A percentile compares a stretch with the other conserved stretches of the same genome.
These are phyloP conservation scores for Phytophthora constricta DNA, from an alignment of 352 stramenopile genomes.

Conservation along the genomic window DNA sequence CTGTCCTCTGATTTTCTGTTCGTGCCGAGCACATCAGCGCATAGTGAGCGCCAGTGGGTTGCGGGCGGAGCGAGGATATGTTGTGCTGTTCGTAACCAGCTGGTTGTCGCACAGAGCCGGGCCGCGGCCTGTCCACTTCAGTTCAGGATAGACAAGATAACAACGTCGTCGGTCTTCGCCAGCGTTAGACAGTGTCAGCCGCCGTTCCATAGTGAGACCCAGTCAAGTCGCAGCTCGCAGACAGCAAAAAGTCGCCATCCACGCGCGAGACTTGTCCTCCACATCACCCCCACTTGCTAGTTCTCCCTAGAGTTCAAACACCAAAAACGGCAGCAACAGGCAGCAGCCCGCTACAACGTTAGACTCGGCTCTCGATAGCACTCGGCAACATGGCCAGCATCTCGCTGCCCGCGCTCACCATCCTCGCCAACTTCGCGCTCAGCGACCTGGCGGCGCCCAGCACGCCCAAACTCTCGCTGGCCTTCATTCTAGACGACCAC, in stretches of 20 bases:
- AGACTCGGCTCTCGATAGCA: too few species aligned
- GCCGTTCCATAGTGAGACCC: too few species aligned
- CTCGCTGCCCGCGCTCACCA: constrained; percentile 13
- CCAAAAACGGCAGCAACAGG: constrained; percentile 11
- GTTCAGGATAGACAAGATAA: constrained; percentile 20
- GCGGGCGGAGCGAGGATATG: constrained; percentile 15
- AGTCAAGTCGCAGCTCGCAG: too few species aligned
- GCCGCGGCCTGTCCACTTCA: background rate
- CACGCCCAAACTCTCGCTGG: constrained; percentile 27
- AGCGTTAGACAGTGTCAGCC: background rate
- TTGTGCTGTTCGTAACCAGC: constrained; percentile 31
- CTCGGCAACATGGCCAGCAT: constrained; percentile 15
- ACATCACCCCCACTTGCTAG: background rate
- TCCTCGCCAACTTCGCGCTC: constrained; percentile 17
- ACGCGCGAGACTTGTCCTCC: too few species aligned
- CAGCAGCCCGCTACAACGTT: constrained; percentile 10
- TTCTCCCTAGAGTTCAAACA: background rate
- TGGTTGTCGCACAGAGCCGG: constrained; percentile 1
- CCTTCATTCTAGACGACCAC: constrained; percentile 33
- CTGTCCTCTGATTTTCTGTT: background rate
- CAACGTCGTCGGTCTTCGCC: background rate
- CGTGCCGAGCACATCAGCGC: constrained; percentile 2
- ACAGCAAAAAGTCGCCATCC: too few species aligned
- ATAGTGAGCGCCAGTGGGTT: background rate
- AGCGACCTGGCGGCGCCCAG: background rate